Conservation (phyloP, 2,329 filamentous ascomycete genomes). For the Juglanconis juglandina region DNA sequence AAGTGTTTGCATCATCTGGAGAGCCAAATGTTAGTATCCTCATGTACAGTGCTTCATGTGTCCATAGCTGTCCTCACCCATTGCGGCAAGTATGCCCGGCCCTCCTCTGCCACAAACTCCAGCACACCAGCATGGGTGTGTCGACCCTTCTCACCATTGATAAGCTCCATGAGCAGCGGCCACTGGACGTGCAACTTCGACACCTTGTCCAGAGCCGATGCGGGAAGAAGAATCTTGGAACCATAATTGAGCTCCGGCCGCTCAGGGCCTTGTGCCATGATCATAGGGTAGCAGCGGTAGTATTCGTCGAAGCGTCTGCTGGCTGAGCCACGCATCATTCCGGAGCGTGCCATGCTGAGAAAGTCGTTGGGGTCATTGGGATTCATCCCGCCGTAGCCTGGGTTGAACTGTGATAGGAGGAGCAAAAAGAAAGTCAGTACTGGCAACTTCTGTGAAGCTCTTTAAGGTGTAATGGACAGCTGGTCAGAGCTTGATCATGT, state of each 20-base stretch:
- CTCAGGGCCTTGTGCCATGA: slow-evolving; percentile 89
- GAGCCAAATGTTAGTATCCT: slow-evolving; percentile 21
- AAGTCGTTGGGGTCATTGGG: slow-evolving; percentile 46
- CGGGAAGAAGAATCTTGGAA: slow-evolving; percentile 96
- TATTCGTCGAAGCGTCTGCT: slow-evolving; percentile 92
- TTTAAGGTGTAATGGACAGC: no score
- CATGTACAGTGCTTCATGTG: not conserved
- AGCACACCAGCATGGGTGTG: slow-evolving; percentile 92
- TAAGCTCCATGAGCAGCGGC: slow-evolving; percentile 93
- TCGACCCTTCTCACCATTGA: slow-evolving; percentile 76
- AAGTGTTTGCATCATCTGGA: slow-evolving; percentile 88
- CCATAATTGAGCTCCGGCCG: slow-evolving; percentile 89
- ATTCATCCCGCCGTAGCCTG: slow-evolving; percentile 42
- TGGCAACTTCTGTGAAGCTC: not conserved
- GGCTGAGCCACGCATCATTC: slow-evolving; percentile 44
- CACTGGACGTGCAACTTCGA: slow-evolving; percentile 95
- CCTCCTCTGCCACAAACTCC: slow-evolving; percentile 97
- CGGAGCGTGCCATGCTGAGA: slow-evolving; percentile 45
- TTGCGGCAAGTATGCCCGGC: slow-evolving; percentile 90
- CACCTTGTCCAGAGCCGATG: slow-evolving; percentile 93
- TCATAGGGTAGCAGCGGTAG: slow-evolving; percentile 93
- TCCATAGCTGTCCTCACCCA: slow-evolving; percentile 60
- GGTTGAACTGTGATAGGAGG: slow-evolving; percentile 28
- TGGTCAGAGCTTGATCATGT: not conserved
- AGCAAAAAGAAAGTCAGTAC: not conserved